Conservation (phyloP, 257 asterid species). For the Asclepias syriaca region DNA sequence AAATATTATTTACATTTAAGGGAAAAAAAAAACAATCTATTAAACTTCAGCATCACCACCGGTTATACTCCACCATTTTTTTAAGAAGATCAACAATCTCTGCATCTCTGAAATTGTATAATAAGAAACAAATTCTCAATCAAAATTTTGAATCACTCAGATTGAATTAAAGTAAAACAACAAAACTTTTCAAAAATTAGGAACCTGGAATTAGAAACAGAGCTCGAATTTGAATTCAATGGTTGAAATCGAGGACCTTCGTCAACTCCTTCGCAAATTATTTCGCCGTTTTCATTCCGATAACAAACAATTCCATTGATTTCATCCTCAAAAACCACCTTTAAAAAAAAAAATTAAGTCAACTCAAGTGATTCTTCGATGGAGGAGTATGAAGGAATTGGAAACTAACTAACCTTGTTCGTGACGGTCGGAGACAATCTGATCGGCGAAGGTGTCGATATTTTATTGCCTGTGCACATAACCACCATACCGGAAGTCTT, state of each 20-base stretch:
- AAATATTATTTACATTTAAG: neutral
- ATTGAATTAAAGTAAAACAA: no score
- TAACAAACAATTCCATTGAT: slow-evolving; percentile 28
- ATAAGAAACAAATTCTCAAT: neutral
- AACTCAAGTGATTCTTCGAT: neutral
- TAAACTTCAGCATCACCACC: neutral
- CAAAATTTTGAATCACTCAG: neutral
- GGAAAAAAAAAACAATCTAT: neutral
- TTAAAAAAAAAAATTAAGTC: neutral
- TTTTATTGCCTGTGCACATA: slow-evolving; percentile 38
- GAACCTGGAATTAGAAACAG: slow-evolving; percentile 16
- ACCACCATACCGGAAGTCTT: slow-evolving; percentile 23
- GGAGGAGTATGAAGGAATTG: no score
- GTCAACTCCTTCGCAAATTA: slow-evolving; percentile 30
- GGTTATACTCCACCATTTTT: slow-evolving; percentile 10
- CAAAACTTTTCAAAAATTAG: neutral
- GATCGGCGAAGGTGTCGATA: slow-evolving; percentile 34
- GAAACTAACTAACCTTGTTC: slow-evolving; percentile 24
- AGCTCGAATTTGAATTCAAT: neutral
- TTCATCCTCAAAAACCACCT: slow-evolving; percentile 26
- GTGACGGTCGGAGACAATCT: slow-evolving; percentile 31
- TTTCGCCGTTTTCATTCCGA: slow-evolving; percentile 26
- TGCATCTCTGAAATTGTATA: slow-evolving; percentile 5
- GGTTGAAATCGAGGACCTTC: slow-evolving; percentile 30
- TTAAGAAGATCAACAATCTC: slow-evolving; percentile 17